Evolutionary conservation across 2,329 filamentous ascomycete genomes (phyloP), one percentile per base, ranked within the genome.

Genomic region (Pestalotiopsis fici): DNA sequence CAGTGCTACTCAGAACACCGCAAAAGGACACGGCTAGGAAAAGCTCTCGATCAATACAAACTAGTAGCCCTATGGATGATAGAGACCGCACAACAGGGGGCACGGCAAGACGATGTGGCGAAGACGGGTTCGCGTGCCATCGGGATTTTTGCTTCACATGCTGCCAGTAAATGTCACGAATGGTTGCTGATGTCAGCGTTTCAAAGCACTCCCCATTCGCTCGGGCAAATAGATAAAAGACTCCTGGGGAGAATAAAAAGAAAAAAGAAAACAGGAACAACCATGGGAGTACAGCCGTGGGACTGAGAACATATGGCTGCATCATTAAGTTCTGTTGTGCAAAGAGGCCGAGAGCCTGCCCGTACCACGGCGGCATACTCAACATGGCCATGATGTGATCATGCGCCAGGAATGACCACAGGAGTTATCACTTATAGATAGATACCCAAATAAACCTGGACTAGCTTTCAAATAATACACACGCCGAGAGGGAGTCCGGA

Each of bases 111-210:
- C 79, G 79, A 15, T 90, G 88, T 67, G 88, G 88, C 3, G 78
- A 85, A 69, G 82, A 83, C 70, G 88, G 85, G 13, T 90, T 86
- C 73, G 78, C 77, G 18, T 90, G 88, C 69, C 83, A 83, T 3
- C 80, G 85, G 65, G 83, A 87, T 68, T 90, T 90, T 77, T 90
- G 88, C 76, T 89, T 91, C 71, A 82, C 80, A 11, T 90, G 88
- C 72, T 78, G 75, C 64, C 72, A 68, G 59, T 87, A 67, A 55
- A 35, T n/a, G 11, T 35, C 1, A 35, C 5, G 31, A 35, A 35
- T 35, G 31, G 31, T 7, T 35, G 6, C 6, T 9, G 31, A 35
- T 35, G 7, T 35, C 11, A 11, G 11, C 6, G 3, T 7, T 11
- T 35, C 6, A 11, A 35, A 35, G 31, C 31, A 35, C 31, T 11